These are phyloP conservation scores for Sanghuangporus weigelae DNA, from an alignment of 1,284 basidiomycete genomes.

Conservation along the genomic window DNA sequence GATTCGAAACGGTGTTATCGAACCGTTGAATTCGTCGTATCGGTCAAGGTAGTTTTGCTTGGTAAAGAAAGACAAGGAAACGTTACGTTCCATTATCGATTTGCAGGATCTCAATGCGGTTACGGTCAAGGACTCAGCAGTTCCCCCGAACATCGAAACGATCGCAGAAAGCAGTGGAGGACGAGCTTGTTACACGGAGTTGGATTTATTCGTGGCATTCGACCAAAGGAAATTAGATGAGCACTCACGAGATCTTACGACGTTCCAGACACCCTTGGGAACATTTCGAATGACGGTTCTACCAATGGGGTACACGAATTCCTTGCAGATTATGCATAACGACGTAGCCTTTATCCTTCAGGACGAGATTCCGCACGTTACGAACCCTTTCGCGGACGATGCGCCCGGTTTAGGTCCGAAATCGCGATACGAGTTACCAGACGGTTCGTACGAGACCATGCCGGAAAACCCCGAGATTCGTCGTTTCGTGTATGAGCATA, in stretches of 20 bases:
- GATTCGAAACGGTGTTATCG: constrained; percentile 27
- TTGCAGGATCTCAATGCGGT: constrained; percentile 26
- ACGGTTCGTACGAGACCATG: constrained; percentile 27
- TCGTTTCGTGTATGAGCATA: constrained; percentile 33
- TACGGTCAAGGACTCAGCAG: constrained; percentile 25
- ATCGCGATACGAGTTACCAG: constrained; percentile 14
- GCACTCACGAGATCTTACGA: constrained; percentile 20
- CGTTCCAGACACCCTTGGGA: constrained; percentile 27
- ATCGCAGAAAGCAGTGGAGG: constrained; percentile 30
- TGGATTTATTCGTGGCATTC: constrained; percentile 32
- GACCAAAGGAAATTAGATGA: constrained; percentile 22
- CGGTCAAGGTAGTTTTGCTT: constrained; percentile 39
- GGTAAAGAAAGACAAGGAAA: constrained; percentile 27
- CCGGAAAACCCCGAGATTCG: constrained; percentile 30
- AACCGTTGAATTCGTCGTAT: constrained; percentile 31
- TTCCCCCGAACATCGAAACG: constrained; percentile 31
- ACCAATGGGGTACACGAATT: constrained; percentile 34
- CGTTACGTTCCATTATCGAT: constrained; percentile 26
- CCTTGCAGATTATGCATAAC: constrained; percentile 32
- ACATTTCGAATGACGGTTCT: constrained; percentile 27
- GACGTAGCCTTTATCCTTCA: constrained; percentile 31
- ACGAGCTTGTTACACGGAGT: constrained; percentile 26
- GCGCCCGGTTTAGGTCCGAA: constrained; percentile 15
- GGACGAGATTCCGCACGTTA: constrained; percentile 22
- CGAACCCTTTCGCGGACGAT: constrained; percentile 27